These are phyloP conservation scores for Glycine latifolia DNA, from an alignment of 306 rosid genomes.

Conservation along the genomic window DNA sequence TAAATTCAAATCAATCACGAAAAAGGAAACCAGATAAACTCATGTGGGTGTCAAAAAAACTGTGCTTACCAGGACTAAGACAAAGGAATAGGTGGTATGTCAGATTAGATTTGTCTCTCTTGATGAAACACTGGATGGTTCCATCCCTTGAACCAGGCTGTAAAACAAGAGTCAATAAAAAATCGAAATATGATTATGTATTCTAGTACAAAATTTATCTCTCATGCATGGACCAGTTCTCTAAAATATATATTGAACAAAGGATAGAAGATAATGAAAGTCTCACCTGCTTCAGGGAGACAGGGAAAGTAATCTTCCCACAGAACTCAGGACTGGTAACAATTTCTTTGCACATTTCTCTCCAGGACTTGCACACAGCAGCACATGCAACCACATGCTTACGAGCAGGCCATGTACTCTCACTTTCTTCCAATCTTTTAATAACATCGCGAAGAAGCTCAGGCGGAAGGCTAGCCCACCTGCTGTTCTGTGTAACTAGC, in stretches of 20 bases:
- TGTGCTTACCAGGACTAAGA: slow-evolving; percentile 84
- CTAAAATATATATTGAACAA: not conserved
- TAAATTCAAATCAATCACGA: slow-evolving; percentile 6
- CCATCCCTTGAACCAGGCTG: slow-evolving; percentile 94
- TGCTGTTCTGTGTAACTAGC: slow-evolving; percentile 62
- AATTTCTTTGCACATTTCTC: slow-evolving; percentile 92
- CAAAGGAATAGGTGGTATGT: slow-evolving; percentile 89
- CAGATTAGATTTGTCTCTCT: slow-evolving; percentile 89
- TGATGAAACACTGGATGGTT: slow-evolving; percentile 86
- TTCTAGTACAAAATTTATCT: not conserved
- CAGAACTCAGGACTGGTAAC: slow-evolving; percentile 73
- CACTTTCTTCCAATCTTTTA: slow-evolving; percentile 82
- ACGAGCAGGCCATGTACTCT: slow-evolving; percentile 87
- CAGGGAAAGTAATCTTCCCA: slow-evolving; percentile 89
- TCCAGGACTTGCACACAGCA: slow-evolving; percentile 90
- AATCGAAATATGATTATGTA: not conserved
- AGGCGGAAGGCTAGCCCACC: slow-evolving; percentile 91
- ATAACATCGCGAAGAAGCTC: slow-evolving; percentile 88
- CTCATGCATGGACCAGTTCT: not conserved
- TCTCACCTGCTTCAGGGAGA: slow-evolving; percentile 88
- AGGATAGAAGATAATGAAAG: slow-evolving; percentile 2
- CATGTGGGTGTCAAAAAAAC: slow-evolving; percentile 17
- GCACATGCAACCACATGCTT: slow-evolving; percentile 84
- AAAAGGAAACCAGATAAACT: not conserved
- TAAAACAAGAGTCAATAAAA: slow-evolving; percentile 24